Evolutionary conservation across 176 grass and related monocot species (phyloP).

Genomic region (Eragrostis nindensis): DNA sequence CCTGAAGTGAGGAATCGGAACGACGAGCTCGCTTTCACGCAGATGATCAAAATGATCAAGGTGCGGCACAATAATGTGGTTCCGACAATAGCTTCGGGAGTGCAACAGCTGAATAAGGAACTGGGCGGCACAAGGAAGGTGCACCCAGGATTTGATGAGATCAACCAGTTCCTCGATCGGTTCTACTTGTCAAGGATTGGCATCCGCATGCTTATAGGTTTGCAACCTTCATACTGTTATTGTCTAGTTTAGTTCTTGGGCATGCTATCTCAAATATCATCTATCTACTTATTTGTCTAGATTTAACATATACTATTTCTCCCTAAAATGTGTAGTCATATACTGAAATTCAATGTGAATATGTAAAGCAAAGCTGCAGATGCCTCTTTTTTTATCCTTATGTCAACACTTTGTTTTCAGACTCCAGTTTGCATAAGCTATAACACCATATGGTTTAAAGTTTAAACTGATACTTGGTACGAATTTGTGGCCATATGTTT

Average conservation of each 20-base stretch:
- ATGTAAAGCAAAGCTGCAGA: background rate
- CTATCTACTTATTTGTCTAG: constrained; percentile 1
- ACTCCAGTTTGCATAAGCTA: constrained; percentile 13
- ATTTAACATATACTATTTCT: too few species aligned
- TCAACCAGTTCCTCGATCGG: constrained; percentile 84
- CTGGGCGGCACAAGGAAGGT: constrained; percentile 45
- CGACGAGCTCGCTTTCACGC: constrained; percentile 77
- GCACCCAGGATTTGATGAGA: constrained; percentile 63
- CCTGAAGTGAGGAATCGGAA: constrained; percentile 57
- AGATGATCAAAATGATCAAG: constrained; percentile 83
- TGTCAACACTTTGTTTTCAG: constrained; percentile 11
- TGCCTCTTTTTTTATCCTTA: background rate
- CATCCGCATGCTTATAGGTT: constrained; percentile 98
- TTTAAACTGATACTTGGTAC: background rate
- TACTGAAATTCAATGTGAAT: constrained; percentile 20
- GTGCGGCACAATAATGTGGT: constrained; percentile 92
- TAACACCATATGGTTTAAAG: background rate
- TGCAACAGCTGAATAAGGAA: constrained; percentile 90
- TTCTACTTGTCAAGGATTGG: constrained; percentile 97
- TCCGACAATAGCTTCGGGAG: constrained; percentile 83
- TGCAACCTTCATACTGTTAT: constrained; percentile 22
- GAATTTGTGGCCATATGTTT: background rate
- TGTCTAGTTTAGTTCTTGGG: background rate
- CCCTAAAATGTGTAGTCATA: background rate
- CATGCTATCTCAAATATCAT: constrained; percentile 7